Evolutionary conservation across 768 basidiomycete genomes (phyloP).

Genomic region (Tylopilus subfusipes): DNA sequence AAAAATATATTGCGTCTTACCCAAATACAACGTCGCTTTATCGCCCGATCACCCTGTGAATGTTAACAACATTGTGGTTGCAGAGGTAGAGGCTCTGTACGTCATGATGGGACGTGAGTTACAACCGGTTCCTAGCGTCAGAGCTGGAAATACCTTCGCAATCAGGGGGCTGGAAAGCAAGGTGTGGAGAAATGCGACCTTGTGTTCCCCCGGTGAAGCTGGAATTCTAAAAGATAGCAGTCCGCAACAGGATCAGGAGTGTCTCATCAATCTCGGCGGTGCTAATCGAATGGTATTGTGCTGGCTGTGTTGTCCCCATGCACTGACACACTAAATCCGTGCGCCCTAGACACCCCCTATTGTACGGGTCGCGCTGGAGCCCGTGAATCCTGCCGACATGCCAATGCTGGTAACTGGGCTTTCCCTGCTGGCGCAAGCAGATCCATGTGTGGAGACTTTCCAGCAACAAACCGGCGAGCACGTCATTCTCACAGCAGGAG

Average conservation of each 20-base stretch:
- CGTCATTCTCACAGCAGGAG: conserved; percentile 94
- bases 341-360: conserved; percentile 73
- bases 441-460: conserved; percentile 96
- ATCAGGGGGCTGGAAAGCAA: conserved; percentile 85
- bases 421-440: conserved; percentile 86
- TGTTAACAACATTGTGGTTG: conserved; percentile 52
- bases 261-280: conserved; percentile 78
- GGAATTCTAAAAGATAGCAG: conserved; percentile 38
- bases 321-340: neutral
- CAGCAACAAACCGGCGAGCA: conserved; percentile 97
- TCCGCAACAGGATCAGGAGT: conserved; percentile 39
- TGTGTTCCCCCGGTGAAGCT: conserved; percentile 62
- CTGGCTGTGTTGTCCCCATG: neutral
- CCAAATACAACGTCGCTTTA: conserved; percentile 74
- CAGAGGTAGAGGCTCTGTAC: conserved; percentile 76
- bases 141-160: conserved; percentile 93
- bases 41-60: conserved; percentile 68
- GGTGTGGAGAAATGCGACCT: conserved; percentile 86
- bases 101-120: conserved; percentile 98
- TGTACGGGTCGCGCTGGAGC: conserved; percentile 92
- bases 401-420: conserved; percentile 83
- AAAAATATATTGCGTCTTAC: conserved; percentile 70
- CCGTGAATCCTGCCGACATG: conserved; percentile 78
- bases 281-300: conserved; percentile 56
- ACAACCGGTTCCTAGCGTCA: conserved; percentile 75